Evolutionary conservation across 2,329 filamentous ascomycete species (phyloP), one percentile per base, ranked within the genome.

Genomic region (Arachnopeziza araneosa): DNA sequence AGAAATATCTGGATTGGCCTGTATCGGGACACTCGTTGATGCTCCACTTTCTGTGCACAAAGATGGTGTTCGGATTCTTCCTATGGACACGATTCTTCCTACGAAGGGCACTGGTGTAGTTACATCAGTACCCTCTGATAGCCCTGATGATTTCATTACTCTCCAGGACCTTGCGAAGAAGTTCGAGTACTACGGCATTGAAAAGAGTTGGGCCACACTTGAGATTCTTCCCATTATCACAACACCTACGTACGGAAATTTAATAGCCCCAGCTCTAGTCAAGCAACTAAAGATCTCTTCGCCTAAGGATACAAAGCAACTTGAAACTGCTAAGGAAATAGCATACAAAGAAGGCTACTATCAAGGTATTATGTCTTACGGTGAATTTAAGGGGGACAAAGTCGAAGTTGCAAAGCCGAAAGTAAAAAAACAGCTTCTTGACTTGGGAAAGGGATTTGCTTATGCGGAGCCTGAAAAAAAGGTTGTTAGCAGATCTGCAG

Each of bases 261-360:
- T 96, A 61, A 89, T 89, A 54, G 95, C 95, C 0, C 87, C 89
- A 66, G 83, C 86, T 68, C 79, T 99, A 61, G 89, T 96, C 57
- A 91, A 97, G 79, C 86, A 95, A 75, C 81, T 97, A 74, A 98
- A 98, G 82, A 99, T 99, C 72, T 88, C 91, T 66, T 98, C 93
- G 14, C 93, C 95, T 63, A 99, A 99, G 77, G 95, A 99, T 72
- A 84, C 87, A 44, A 95, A 90, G 73, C 89, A 93, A 76, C 85
- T 99, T 53, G 89, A 90, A 52, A 89, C 97, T 75, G 95, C 95
- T 52, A 99, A 99, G 78, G 93, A 98, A 67, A 79, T 96, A 66
- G 93, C 95, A 0, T 99, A 99, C 82, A 96, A 95, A 76, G 93
- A 97, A 72, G 95, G 93, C 19, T 98, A 91, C 80, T 99, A 99